These are phyloP conservation scores for Colletotrichum sp. DNA, from an alignment of 2,329 filamentous ascomycete genomes.

Conservation along the genomic window DNA sequence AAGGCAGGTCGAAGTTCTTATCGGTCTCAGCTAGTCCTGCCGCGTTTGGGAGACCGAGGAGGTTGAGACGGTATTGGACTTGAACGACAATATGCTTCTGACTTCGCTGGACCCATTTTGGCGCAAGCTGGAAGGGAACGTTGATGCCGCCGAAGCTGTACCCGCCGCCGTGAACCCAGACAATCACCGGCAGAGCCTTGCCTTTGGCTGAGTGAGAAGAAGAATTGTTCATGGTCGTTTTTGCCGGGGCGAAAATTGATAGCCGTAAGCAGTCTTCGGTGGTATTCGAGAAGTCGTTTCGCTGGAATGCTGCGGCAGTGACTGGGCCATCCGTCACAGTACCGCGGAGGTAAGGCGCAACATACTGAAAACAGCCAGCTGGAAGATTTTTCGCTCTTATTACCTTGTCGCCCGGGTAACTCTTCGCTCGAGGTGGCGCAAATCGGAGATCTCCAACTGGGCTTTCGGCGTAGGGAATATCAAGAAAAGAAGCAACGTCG, in stretches of 20 bases:
- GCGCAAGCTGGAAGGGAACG: constrained; percentile 23
- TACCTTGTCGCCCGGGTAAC: not conserved
- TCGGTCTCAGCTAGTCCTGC: not conserved
- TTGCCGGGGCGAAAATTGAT: not conserved
- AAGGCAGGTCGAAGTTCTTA: not conserved
- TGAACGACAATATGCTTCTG: not conserved
- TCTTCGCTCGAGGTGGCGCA: not conserved
- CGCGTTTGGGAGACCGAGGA: not conserved
- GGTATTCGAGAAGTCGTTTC: not conserved
- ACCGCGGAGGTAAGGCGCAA: not conserved
- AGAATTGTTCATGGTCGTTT: not conserved
- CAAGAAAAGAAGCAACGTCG: not conserved
- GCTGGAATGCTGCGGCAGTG: not conserved
- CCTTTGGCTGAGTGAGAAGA: not conserved
- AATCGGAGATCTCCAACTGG: not conserved
- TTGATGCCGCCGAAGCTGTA: constrained; percentile 51
- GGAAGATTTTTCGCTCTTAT: not conserved
- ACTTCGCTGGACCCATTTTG: not conserved
- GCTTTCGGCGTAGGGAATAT: not conserved
- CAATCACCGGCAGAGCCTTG: constrained; percentile 32
- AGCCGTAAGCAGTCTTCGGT: not conserved
- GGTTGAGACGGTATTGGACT: not conserved
- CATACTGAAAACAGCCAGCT: not conserved
- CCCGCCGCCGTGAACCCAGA: constrained; percentile 53
- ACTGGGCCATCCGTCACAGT: not conserved